These are phyloP conservation scores for Gentiana straminea DNA, from an alignment of 257 asterid species.

Conservation along the genomic window DNA sequence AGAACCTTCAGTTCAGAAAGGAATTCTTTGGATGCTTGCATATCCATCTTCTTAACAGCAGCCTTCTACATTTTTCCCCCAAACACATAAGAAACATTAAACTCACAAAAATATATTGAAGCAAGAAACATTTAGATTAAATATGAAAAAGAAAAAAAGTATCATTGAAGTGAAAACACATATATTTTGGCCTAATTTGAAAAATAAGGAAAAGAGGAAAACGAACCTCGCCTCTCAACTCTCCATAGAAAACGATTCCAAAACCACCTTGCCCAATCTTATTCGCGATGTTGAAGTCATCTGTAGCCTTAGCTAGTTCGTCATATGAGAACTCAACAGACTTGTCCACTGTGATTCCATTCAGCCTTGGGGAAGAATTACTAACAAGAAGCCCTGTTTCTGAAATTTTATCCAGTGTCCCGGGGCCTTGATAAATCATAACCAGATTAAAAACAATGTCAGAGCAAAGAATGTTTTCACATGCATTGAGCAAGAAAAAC, in stretches of 20 bases:
- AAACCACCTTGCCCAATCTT: conserved; percentile 91
- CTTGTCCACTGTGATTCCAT: conserved; percentile 66
- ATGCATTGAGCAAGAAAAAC: background rate
- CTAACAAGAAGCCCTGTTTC: conserved; percentile 27
- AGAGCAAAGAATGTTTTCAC: too few species aligned
- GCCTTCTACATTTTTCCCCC: conserved; percentile 43
- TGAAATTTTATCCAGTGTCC: conserved; percentile 20
- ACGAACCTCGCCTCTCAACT: conserved; percentile 80
- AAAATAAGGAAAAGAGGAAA: conserved; percentile 1
- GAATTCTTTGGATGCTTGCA: conserved; percentile 87
- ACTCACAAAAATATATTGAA: conserved; percentile 4
- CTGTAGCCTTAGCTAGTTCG: conserved; percentile 59
- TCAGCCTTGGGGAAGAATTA: conserved; percentile 31
- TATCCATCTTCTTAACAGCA: conserved; percentile 79
- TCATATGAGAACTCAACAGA: conserved; percentile 64
- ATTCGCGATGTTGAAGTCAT: conserved; percentile 38
- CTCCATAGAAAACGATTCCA: conserved; percentile 68
- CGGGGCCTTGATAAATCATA: conserved; percentile 19
- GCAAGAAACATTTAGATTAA: background rate
- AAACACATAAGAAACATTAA: background rate
- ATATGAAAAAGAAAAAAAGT: background rate
- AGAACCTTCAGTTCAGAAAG: conserved; percentile 70
- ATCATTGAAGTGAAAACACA: background rate
- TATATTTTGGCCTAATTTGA: background rate
- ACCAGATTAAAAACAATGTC: too few species aligned